Evolutionary conservation across 78 protist genomes (phyloP).

Genomic region (Bigelowiella natans): DNA sequence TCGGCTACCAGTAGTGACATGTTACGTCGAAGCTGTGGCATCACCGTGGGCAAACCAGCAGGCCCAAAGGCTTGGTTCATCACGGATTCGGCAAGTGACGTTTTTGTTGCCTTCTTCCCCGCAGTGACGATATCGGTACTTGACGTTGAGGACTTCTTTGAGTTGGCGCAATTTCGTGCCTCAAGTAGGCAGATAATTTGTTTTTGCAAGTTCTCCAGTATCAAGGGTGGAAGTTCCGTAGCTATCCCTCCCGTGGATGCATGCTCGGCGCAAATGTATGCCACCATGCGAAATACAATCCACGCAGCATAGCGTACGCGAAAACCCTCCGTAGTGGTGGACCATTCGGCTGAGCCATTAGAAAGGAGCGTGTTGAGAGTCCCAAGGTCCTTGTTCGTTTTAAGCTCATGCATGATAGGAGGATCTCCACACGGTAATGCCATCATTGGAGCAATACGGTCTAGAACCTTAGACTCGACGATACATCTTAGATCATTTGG

Average conservation of each 20-base stretch:
- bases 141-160: background rate
- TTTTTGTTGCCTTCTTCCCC: too few species aligned
- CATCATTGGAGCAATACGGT: background rate
- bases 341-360: background rate
- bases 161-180: background rate
- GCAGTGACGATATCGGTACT: too few species aligned
- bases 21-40: background rate
- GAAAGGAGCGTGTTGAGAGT: background rate
- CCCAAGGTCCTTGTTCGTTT: background rate
- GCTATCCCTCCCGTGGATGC: background rate
- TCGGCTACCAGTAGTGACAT: background rate
- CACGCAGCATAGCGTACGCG: background rate
- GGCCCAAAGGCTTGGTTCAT: background rate
- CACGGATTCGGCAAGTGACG: too few species aligned
- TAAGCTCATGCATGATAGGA: background rate
- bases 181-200: background rate
- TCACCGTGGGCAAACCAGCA: background rate
- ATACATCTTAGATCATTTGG: background rate
- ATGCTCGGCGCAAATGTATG: background rate
- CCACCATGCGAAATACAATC: background rate
- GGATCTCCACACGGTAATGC: background rate
- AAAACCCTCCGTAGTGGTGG: background rate
- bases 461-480: background rate
- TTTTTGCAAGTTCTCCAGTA: background rate
- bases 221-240: background rate